phyloP scores from a whole-genome alignment of 1,284 basidiomycete species.

The Bjerkandera adusta region DNA sequence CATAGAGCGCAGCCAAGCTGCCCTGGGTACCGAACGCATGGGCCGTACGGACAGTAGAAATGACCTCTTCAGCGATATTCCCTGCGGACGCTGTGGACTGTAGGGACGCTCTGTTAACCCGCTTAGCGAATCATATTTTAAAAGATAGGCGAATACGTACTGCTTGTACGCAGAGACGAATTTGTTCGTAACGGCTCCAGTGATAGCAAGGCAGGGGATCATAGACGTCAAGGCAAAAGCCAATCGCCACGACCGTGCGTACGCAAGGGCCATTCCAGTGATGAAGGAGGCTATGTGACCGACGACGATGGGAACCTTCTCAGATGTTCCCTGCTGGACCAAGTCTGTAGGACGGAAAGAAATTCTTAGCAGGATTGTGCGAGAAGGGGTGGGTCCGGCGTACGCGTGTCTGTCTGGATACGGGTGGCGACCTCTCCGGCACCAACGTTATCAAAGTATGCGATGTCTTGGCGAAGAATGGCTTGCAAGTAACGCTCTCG shows the following conservation, averaged over 20 bases:
- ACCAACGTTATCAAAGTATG: constrained; percentile 91
- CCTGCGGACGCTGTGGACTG: constrained; percentile 81
- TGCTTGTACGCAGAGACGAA: constrained; percentile 70
- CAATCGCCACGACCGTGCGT: constrained; percentile 75
- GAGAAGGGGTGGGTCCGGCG: constrained; percentile 25
- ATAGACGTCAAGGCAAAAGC: constrained; percentile 88
- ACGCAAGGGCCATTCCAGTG: constrained; percentile 77
- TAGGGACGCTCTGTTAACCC: background rate
- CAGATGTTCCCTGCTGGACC: constrained; percentile 84
- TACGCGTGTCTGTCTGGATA: constrained; percentile 88
- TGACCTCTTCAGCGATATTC: constrained; percentile 90
- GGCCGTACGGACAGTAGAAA: constrained; percentile 84
- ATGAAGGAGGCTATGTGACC: constrained; percentile 67
- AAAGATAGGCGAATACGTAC: constrained; percentile 36
- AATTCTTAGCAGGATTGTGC: background rate
- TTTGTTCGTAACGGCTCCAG: constrained; percentile 79
- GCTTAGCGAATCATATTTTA: background rate
- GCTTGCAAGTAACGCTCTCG: constrained; percentile 74
- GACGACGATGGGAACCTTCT: constrained; percentile 76
- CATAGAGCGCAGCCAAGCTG: constrained; percentile 69
- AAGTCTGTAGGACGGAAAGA: constrained; percentile 48
- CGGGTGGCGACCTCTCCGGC: constrained; percentile 94
- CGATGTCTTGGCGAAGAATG: constrained; percentile 82
- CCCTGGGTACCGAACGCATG: constrained; percentile 90
- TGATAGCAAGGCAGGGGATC: constrained; percentile 81